Evolutionary conservation across 495 filamentous ascomycete genomes (phyloP), one percentile per base, ranked within the genome.

Genomic region (Bacidia gigantensis): DNA sequence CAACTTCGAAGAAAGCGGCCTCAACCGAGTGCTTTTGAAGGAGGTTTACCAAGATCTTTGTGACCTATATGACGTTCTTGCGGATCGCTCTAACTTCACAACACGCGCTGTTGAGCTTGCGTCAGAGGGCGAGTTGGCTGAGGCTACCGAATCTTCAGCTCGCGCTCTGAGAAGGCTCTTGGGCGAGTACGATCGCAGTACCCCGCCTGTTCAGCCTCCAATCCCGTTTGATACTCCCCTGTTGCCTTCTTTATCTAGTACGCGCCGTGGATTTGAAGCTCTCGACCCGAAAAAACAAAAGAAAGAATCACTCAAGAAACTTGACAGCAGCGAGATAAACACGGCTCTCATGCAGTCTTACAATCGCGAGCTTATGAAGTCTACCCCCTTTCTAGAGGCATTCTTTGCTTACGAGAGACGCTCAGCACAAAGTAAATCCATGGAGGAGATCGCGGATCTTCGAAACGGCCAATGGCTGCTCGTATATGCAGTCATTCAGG

Each of bases 391-490:
- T 64, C 73, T 95, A 2, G 72, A 83, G 45, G 74, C 78, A 21
- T 97, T 89, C 67, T 81, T 84, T 62, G 79, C 84, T 25, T 90
- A 94, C 56, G 93, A 97, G 68, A 69, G 76, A 11, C 84, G 83
- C 41, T 79, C 79, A 41, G 84, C 83, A 5, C 76, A 78, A 49
- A 78, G 80, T n/a, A 86, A 80, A 59, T 78, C 72, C 26, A 66
- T 85, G 2, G 74, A 81, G 9, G 87, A 95, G 49, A 69, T 96
- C 7, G 67, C 71, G 18, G 86, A 95, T 58, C 74, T 87, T 52
- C 79, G 92, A 22, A 76, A 80, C 29, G 92, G 92, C 17, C 79
- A 89, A 61, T 98, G 93, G 93, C 76, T 98, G 40, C 94, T 98
- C 73, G 71, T 96, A 42, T 97, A 98, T 64, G 84, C 82, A 22